Evolutionary conservation across 2,329 filamentous ascomycete genomes (phyloP).

Genomic region (Trichoderma guizhouense): DNA sequence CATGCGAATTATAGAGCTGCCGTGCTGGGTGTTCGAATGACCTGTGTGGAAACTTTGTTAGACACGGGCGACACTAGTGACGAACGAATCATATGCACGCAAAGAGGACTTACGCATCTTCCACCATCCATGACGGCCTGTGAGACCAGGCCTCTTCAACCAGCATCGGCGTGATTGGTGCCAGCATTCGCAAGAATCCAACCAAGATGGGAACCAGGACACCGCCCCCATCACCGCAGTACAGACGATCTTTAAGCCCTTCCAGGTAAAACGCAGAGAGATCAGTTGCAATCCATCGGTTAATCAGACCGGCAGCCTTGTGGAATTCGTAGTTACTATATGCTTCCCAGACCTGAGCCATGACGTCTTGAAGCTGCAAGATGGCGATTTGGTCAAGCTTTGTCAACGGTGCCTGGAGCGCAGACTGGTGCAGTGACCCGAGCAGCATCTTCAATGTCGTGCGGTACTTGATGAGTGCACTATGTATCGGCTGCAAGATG

Average conservation of each 20-base stretch:
- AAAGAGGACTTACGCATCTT: conserved; percentile 39
- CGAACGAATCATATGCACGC: background rate
- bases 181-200: conserved; percentile 73
- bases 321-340: conserved; percentile 78
- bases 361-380: conserved; percentile 66
- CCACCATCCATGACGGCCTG: conserved; percentile 61
- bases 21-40: conserved; percentile 40
- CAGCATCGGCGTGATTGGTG: conserved; percentile 75
- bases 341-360: conserved; percentile 60
- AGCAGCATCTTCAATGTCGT: conserved; percentile 88
- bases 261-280: conserved; percentile 95
- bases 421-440: conserved; percentile 63
- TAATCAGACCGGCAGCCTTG: conserved; percentile 69
- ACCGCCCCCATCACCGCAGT: conserved; percentile 71
- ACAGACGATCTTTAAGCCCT: conserved; percentile 84
- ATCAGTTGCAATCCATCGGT: conserved; percentile 76
- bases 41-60: conserved; percentile 25
- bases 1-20: conserved; percentile 44
- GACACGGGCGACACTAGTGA: background rate
- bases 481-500: conserved; percentile 73
- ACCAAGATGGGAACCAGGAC: conserved; percentile 64
- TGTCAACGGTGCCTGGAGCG: conserved; percentile 50
- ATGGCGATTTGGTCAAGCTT: conserved; percentile 72
- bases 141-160: conserved; percentile 88
- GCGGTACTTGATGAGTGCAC: conserved; percentile 78